phyloP scores from a whole-genome alignment of 2,329 filamentous ascomycete species.

The Cordyceps farinosa region DNA sequence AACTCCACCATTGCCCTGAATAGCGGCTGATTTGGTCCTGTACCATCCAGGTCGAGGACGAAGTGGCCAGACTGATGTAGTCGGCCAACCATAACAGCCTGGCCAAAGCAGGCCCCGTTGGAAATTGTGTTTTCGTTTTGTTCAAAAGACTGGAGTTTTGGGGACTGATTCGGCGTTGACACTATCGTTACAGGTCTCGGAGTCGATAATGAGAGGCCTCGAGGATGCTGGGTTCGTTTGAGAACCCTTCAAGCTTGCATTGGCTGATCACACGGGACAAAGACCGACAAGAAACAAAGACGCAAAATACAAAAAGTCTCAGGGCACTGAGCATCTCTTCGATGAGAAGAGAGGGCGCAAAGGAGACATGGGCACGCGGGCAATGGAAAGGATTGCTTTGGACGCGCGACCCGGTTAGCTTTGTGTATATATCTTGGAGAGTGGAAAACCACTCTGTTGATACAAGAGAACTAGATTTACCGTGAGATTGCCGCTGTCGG shows the following conservation, averaged over 20 bases:
- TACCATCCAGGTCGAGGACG: conserved; percentile 76
- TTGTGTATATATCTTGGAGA: conserved; percentile 44
- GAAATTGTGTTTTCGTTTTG: conserved; percentile 18
- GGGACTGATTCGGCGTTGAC: conserved; percentile 17
- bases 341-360: conserved; percentile 32
- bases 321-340: conserved; percentile 33
- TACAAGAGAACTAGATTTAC: conserved; percentile 15
- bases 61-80: conserved; percentile 88
- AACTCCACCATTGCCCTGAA: not conserved
- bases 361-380: conserved; percentile 22
- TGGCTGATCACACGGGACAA: not conserved
- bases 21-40: conserved; percentile 34
- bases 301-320: conserved; percentile 24
- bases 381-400: conserved; percentile 21
- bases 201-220: conserved; percentile 36
- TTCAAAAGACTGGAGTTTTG: conserved; percentile 1
- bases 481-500: not conserved
- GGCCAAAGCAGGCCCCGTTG: not conserved
- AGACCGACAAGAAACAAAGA: not conserved
- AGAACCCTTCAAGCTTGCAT: conserved; percentile 11
- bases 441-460: conserved; percentile 37
- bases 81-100: not conserved
- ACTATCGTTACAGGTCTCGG: conserved; percentile 29
- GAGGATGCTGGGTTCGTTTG: conserved; percentile 41
- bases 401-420: conserved; percentile 28